phyloP scores from a whole-genome alignment of 2,329 filamentous ascomycete genomes.

The Metarhizium sp. region DNA sequence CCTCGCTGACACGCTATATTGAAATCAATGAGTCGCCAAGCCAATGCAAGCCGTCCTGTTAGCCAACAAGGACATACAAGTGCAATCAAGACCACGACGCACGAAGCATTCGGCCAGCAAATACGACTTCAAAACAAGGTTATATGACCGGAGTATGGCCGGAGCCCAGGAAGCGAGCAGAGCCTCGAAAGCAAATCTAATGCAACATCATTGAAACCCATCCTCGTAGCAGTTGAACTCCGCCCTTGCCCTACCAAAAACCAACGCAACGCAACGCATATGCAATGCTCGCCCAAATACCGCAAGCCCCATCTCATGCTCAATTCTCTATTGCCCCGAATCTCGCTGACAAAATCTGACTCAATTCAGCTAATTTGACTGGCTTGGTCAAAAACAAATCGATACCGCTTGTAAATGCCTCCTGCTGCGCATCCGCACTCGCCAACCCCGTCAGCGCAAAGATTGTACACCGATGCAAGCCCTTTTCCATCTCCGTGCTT shows the following conservation, averaged over 20 bases:
- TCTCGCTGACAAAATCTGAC: slow-evolving; percentile 4
- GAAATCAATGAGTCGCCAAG: too few relatives aligned
- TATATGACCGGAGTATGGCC: too few relatives aligned
- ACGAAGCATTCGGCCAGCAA: too few relatives aligned
- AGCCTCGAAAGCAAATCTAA: too few relatives aligned
- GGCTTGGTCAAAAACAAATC: slow-evolving; percentile 45
- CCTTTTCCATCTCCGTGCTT: background rate
- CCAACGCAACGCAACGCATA: background rate
- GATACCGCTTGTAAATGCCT: slow-evolving; percentile 39
- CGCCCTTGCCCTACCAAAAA: background rate
- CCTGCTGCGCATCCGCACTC: slow-evolving; percentile 34
- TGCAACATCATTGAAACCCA: too few relatives aligned
- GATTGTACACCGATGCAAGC: slow-evolving; percentile 19
- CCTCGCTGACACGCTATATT: too few relatives aligned
- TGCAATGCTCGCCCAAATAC: background rate
- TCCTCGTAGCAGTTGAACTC: too few relatives aligned
- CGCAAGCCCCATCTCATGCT: background rate
- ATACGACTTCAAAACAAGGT: too few relatives aligned
- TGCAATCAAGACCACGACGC: too few relatives aligned
- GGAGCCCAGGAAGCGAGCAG: too few relatives aligned
- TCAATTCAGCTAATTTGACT: slow-evolving; percentile 29
- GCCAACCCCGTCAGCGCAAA: slow-evolving; percentile 43
- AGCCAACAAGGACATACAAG: too few relatives aligned
- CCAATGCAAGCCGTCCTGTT: too few relatives aligned
- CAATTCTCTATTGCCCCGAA: background rate